Evolutionary conservation across 306 rosid genomes (phyloP), one percentile per base, ranked within the genome.

Genomic region (Dicorynia guianensis): DNA sequence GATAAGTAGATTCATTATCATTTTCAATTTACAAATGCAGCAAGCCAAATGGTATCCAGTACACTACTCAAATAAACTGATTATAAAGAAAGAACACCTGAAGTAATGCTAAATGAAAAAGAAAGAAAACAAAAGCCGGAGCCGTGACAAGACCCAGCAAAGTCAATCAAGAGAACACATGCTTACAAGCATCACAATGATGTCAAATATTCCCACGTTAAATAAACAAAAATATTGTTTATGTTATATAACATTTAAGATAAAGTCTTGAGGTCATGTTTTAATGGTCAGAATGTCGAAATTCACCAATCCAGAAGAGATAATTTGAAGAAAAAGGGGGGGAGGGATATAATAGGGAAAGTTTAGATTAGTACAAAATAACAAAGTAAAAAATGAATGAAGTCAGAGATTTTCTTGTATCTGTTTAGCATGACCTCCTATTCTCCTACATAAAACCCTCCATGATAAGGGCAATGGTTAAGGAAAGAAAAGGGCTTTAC

Each of bases 401-500:
- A 11, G 36, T 38, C 11, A 42, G 13, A 48, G 17, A 70, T 39
- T 11, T 40, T 63, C 50, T 36, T 12, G n/a, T 48, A 68, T 46
- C 46, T 35, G 20, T 66, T 34, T 77, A 73, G 50, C 63, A 74
- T 12, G 33, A 34, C 10, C 47, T 50, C 17, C n/a, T 17, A 69
- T 19, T 19, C 48, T 34, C 14, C 9, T 50, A n/a, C 17, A 35
- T 17, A 68, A 7, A 70, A 55, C 12, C 30, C 14, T 38, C 53
- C 39, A 53, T n/a, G n/a, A 39, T 44, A 57, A 58, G 12, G 20
- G 63, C 6, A 56, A 4, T 10, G 18, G 39, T 19, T 42, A 13
- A 49, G 30, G n/a, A 49, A 58, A 68, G 30, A 39, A 20, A 34
- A 63, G 63, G 78, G 77, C 62, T 66, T 69, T 88, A 92, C 97